Percentiles rank a stretch among this genome's conserved stretches.
Conservation (phyloP, 805 yeast species). For the Candida tammaniensis region DNA sequence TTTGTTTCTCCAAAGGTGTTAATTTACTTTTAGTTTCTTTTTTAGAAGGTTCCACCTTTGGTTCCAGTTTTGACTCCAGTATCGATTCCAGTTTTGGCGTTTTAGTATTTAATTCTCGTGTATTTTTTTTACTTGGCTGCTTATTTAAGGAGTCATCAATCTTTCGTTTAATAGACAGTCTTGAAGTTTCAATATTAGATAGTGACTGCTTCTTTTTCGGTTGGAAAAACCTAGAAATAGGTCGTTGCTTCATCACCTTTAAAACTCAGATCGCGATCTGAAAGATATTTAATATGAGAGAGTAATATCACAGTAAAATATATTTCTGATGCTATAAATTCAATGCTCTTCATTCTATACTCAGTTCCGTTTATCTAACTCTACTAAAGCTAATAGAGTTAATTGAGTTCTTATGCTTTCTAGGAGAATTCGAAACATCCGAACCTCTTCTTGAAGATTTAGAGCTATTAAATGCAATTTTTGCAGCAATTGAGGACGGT, state of each 20-base stretch:
- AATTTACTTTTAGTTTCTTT: conserved; percentile 18
- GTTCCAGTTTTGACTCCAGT: neutral
- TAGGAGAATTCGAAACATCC: conserved; percentile 9
- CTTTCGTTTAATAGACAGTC: neutral
- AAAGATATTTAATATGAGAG: too few species aligned
- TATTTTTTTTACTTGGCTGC: neutral
- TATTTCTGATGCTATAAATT: too few species aligned
- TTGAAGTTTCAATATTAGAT: neutral
- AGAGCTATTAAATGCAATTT: conserved; percentile 22
- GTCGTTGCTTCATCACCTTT: conserved; percentile 7
- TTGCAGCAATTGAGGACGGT: conserved; percentile 26
- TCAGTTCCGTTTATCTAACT: conserved; percentile 11
- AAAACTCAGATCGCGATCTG: too few species aligned
- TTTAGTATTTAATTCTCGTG: neutral
- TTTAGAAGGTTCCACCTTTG: neutral
- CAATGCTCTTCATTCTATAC: too few species aligned
- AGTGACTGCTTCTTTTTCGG: conserved; percentile 1
- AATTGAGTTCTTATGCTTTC: conserved; percentile 13
- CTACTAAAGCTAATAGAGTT: conserved; percentile 16
- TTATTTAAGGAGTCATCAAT: neutral
- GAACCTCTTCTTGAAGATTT: conserved; percentile 14
- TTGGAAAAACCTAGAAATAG: conserved; percentile 7
- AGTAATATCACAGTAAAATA: too few species aligned
- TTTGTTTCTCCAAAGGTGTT: conserved; percentile 81
- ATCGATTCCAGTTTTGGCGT: neutral